Percentiles rank a stretch among this genome's conserved stretches.
Evolutionary conservation across 768 basidiomycete genomes (phyloP).

Genomic region (Mrakia blollopis): DNA sequence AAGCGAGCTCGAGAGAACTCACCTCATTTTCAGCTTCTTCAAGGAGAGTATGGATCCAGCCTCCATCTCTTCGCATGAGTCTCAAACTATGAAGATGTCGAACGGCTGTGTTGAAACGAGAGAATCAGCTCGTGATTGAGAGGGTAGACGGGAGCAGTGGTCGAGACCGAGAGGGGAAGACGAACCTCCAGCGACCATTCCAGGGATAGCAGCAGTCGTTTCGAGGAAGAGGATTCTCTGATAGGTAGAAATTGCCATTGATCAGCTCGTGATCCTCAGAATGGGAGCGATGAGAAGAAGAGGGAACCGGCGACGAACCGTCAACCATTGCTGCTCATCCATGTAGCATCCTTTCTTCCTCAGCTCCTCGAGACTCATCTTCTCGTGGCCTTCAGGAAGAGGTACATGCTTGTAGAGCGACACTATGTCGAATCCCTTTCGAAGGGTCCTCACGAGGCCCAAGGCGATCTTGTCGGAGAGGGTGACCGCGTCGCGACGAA

Average conservation of each 20-base stretch:
- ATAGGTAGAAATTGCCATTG: constrained; percentile 47
- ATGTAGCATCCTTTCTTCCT: constrained; percentile 68
- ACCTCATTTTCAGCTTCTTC: constrained; percentile 49
- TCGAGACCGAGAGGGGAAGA: not conserved
- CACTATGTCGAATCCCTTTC: constrained; percentile 69
- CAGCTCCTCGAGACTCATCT: constrained; percentile 68
- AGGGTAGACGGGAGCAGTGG: not conserved
- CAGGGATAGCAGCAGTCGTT: constrained; percentile 83
- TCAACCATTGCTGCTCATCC: constrained; percentile 70
- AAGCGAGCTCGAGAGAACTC: not conserved
- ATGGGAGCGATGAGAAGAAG: constrained; percentile 40
- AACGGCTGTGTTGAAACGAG: constrained; percentile 41
- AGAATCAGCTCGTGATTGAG: too few species aligned
- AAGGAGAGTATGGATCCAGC: constrained; percentile 87
- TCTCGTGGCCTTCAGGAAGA: constrained; percentile 46
- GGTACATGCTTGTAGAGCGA: constrained; percentile 27
- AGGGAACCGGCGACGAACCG: constrained; percentile 49
- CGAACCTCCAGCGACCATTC: constrained; percentile 40
- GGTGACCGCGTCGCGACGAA: constrained; percentile 62
- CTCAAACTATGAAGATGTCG: constrained; percentile 84
- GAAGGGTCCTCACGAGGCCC: constrained; percentile 54
- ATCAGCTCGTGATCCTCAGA: constrained; percentile 46
- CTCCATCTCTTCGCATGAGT: constrained; percentile 59
- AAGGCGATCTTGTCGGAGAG: constrained; percentile 68
- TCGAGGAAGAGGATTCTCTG: constrained; percentile 53